phyloP scores from a whole-genome alignment of 164 flowering plant species.

The Umbellularia californica region DNA sequence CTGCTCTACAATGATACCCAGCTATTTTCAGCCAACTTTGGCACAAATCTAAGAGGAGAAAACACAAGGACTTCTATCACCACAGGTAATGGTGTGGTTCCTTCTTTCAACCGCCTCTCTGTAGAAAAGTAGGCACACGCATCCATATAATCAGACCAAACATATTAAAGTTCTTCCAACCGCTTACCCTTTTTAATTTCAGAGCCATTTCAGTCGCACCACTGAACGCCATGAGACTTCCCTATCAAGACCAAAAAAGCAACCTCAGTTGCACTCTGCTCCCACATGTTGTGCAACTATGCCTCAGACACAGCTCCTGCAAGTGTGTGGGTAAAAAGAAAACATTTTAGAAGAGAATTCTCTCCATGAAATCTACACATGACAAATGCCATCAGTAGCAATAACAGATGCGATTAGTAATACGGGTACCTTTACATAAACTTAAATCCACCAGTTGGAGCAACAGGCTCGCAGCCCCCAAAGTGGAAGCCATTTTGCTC shows the following conservation, averaged over 20 bases:
- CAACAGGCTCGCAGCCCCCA: conserved; percentile 43
- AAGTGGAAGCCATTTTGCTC: conserved; percentile 51
- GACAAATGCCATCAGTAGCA: background rate
- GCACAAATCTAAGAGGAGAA: too few species aligned
- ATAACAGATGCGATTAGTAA: background rate
- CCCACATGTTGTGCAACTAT: background rate
- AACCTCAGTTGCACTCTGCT: too few species aligned
- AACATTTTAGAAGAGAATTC: background rate
- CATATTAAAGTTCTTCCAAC: too few species aligned
- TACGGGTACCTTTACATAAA: conserved; percentile 40
- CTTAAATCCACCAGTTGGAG: conserved; percentile 67
- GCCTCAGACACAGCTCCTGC: background rate
- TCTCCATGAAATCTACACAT: background rate
- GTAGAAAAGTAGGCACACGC: too few species aligned
- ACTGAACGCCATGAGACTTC: too few species aligned
- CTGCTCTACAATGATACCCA: background rate
- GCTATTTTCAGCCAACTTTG: background rate
- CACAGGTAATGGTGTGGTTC: too few species aligned
- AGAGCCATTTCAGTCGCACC: too few species aligned
- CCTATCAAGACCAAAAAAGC: too few species aligned
- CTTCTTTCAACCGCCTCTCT: too few species aligned
- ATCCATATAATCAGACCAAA: too few species aligned
- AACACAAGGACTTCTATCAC: too few species aligned
- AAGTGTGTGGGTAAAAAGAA: background rate
- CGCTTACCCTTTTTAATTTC: too few species aligned